Base-by-base conservation (phyloP, 768 basidiomycete genomes). In the Tylopilus plumbeoviolaceoides region DNA sequence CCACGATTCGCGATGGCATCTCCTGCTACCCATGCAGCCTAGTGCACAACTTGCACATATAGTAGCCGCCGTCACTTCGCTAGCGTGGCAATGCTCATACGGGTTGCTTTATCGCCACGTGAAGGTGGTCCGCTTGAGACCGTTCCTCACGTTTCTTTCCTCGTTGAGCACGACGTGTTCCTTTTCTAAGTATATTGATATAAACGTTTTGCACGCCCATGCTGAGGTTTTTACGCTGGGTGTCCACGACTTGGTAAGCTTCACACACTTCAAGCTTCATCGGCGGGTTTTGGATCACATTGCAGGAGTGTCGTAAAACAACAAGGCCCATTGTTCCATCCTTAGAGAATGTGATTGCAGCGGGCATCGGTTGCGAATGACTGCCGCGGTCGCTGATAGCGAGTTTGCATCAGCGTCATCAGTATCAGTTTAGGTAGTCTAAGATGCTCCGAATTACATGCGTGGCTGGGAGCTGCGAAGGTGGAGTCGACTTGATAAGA, bases 401-500 rank as follows among this genome's bases (percentile, higher is more conserved):
- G 28, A n/a, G 8, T 35, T 9, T 14, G 12, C 51, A 42, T 49
- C 44, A 14, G 7, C 36, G 18, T 36, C 43, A 42, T 46, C 39
- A 14, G 7, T 21, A 23, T 36, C 41, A 5, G 20, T 51, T 59
- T 40, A 20, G 50, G 53, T 8, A 45, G 28, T n/a, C 21, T 21
- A 45, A 54, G 51, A n/a, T 14, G 36, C 23, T 23, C 28, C 3
- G 1, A 3, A 41, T 40, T 47, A 27, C n/a, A 33, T 35, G 41
- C 17, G 25, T 9, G 12, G 27, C 20, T 27, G 18, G 25, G 27
- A 45, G 36, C 18, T 35, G 27, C 25, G 15, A 23, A 33, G 27
- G 49, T 49, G 38, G 50, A 51, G 42, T 47, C 5, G 38, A 5
- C 39, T 17, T 31, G 45, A 61, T 54, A 52, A 54, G 55, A 33